phyloP scores from a whole-genome alignment of 257 asterid species.

The Mitragyna speciosa region DNA sequence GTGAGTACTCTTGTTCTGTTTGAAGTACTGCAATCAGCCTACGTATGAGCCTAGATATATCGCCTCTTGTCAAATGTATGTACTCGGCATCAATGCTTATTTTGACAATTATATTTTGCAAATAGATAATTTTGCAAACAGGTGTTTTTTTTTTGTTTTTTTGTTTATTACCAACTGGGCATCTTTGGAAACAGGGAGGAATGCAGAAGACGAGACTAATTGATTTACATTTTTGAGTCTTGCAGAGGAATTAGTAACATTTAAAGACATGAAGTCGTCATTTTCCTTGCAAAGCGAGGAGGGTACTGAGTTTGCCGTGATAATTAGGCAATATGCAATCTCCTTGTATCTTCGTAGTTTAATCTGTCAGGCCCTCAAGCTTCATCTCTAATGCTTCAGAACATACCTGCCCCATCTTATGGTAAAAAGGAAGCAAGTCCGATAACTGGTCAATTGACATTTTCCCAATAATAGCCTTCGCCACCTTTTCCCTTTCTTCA shows the following conservation, averaged over 20 bases:
- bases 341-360: background rate
- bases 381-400: constrained; percentile 66
- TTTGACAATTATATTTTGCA: no score
- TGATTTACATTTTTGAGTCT: background rate
- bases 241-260: background rate
- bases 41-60: no score
- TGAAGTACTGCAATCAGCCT: no score
- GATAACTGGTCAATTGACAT: constrained; percentile 72
- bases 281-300: background rate
- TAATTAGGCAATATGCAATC: background rate
- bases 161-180: background rate
- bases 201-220: background rate
- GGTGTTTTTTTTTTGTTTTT: no score
- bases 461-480: constrained; percentile 47
- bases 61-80: no score
- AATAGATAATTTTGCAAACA: no score
- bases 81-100: background rate
- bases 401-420: constrained; percentile 68
- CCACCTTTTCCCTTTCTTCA: constrained; percentile 54
- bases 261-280: no score
- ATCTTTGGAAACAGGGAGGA: background rate
- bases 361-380: constrained; percentile 27
- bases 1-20: no score
- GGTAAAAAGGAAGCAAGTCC: constrained; percentile 55
- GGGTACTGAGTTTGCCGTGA: background rate